Conservation (phyloP, 192 early-diverging fungal species). For the Coemansia sp. region DNA sequence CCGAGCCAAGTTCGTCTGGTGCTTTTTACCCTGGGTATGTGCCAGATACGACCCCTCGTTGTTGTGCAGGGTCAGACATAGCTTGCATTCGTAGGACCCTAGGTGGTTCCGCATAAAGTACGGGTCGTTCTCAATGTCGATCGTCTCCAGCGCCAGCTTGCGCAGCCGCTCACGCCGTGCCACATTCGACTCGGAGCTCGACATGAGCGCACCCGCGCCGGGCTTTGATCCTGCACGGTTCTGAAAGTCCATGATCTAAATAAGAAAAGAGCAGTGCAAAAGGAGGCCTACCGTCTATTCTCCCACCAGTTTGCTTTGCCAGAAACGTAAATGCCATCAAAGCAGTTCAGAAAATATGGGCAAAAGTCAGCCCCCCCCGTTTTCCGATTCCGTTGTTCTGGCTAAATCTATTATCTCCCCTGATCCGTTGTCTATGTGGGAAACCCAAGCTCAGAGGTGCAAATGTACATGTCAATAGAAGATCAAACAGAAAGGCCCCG, state of each 20-base stretch:
- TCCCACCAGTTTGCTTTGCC: no score
- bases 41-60: slow-evolving; percentile 95
- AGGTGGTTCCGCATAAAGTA: slow-evolving; percentile 95
- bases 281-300: no score
- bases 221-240: slow-evolving; percentile 91
- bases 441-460: no score
- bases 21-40: slow-evolving; percentile 98
- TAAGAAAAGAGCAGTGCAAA: no score
- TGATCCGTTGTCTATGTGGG: no score
- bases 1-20: slow-evolving; percentile 88
- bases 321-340: no score
- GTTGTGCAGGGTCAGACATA: slow-evolving; percentile 78
- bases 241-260: slow-evolving; percentile 61
- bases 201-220: slow-evolving; percentile 81
- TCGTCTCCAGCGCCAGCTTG: slow-evolving; percentile 90
- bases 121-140: slow-evolving; percentile 93
- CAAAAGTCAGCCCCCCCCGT: no score
- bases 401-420: no score
- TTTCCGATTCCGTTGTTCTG: no score
- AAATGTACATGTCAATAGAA: no score
- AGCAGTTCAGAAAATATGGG: no score
- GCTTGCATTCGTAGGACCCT: slow-evolving; percentile 75
- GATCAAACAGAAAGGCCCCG: no score
- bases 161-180: slow-evolving; percentile 91
- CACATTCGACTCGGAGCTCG: slow-evolving; percentile 78